Evolutionary conservation across 192 early-diverging fungal species (phyloP), one percentile per base, ranked within the genome.

Genomic region (Umbelopsis sp.): DNA sequence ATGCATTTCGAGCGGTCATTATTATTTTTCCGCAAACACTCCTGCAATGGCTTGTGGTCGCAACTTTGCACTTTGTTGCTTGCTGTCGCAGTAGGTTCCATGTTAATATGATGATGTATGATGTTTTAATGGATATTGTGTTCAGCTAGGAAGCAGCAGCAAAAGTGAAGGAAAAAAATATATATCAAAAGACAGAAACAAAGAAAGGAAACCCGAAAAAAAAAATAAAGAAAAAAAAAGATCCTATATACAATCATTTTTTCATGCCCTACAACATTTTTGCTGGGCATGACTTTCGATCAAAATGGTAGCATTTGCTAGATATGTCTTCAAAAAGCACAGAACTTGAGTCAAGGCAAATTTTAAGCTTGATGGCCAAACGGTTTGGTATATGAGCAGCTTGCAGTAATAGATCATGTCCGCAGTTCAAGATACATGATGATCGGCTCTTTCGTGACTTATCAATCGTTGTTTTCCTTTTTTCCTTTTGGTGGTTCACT

Each of bases 1-100:
- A 75, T 18, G 47, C 89, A 91, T 74, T 87, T 87, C 37, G 76
- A 78, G 25, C 82, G 80, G 55, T 91, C 85, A 53, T 86, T 86
- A 44, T 80, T 79, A 74, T 89, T 82, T 21, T 71, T 68, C 55
- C 81, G 69, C 1, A 91, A 72, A 50, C 89, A 91, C 53, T 75
- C 69, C 46, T 88, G 77, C 3, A 91, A 80, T n/a, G 83, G 84
- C 67, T 82, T 75, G 46, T 85, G 80, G 71, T 89, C 84, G 76
- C 88, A 89, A 16, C 71, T 46, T 18, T 48, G 52, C 18, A 52
- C 66, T 45, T 74, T 69, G 49, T 74, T 67, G n/a, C 47, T 27
- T 25, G 61, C 15, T 4, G 35, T 15, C 44, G 15, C 33, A 11
- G 55, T 15, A 16, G 55, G 30, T 18, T 61, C 55, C 55, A 61